phyloP scores from a whole-genome alignment of 306 rosid species.

The Rosa lucieae region DNA sequence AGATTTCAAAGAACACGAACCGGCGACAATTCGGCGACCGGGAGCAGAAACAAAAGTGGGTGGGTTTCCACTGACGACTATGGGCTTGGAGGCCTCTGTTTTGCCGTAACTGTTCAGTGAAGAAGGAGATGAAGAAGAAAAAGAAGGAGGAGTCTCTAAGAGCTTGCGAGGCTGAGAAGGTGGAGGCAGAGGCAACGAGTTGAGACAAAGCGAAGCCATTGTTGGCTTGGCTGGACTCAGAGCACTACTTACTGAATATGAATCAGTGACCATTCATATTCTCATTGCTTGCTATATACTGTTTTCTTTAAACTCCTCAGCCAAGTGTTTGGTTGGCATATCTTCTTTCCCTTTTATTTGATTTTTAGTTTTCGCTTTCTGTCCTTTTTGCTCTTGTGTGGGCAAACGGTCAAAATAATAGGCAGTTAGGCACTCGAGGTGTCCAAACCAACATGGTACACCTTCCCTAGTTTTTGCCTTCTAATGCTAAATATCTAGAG shows the following conservation, averaged over 20 bases:
- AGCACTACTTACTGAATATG: background rate
- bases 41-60: constrained; percentile 95
- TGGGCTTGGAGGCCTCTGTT: constrained; percentile 53
- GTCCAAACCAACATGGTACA: background rate
- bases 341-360: background rate
- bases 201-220: constrained; percentile 76
- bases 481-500: too few relatives aligned
- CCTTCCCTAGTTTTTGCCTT: background rate
- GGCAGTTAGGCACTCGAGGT: background rate
- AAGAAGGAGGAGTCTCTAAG: constrained; percentile 19
- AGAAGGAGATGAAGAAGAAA: constrained; percentile 36
- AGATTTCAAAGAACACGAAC: constrained; percentile 38
- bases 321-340: constrained; percentile 29
- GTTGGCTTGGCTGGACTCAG: constrained; percentile 11
- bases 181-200: constrained; percentile 51
- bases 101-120: constrained; percentile 32
- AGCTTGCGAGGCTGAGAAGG: constrained; percentile 58
- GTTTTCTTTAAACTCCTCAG: constrained; percentile 21
- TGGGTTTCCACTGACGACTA: constrained; percentile 75
- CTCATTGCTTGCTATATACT: background rate
- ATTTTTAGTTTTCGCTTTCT: background rate
- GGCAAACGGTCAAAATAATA: background rate
- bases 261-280: constrained; percentile 12
- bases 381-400: background rate
- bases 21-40: constrained; percentile 88